Evolutionary conservation across 2,329 filamentous ascomycete species (phyloP), one percentile per base, ranked within the genome.

Genomic region (Colletotrichum gigasporum): DNA sequence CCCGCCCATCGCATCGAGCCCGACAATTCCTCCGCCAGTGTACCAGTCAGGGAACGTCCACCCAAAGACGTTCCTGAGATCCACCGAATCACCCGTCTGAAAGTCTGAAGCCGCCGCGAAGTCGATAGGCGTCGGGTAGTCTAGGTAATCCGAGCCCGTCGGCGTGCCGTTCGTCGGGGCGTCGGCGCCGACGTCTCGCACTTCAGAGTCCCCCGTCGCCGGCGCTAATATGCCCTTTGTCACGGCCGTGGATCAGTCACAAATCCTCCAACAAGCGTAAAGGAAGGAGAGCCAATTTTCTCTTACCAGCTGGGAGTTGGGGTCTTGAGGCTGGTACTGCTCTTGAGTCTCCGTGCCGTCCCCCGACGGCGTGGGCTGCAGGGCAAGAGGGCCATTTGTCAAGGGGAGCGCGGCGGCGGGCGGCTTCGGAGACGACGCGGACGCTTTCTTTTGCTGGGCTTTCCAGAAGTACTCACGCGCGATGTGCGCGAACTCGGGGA

Each of bases 401-500:
- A n/a, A n/a, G n/a, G n/a, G n/a, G n/a, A n/a, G n/a, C n/a, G n/a
- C n/a, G n/a, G n/a, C n/a, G n/a, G n/a, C n/a, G n/a, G n/a, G n/a
- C n/a, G 35, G 35, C n/a, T 18, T 39, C n/a, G n/a, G 9, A 9
- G 12, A 16, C 12, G 35, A 14, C n/a, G 14, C 35, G 14, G n/a
- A 16, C 4, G 35, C n/a, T 5, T n/a, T 16, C 35, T 39, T 39
- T 16, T 39, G 35, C 35, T 39, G 35, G 12, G 35, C 35, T 16
- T 39, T 16, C 35, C 35, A 18, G n/a, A 18, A 39, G n/a, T n/a
- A 39, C n/a, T 39, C 35, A 14, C 37, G 41, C 14, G 59, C 53
- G 10, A 69, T 68, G 3, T 67, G 48, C 5, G 54, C 45, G 16
- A 67, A 65, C 28, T 65, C 58, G 12, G 41, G 32, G 2, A 67